These are phyloP conservation scores for Elsinoe batatas DNA, from an alignment of 2,329 filamentous ascomycete species.

Conservation along the genomic window DNA sequence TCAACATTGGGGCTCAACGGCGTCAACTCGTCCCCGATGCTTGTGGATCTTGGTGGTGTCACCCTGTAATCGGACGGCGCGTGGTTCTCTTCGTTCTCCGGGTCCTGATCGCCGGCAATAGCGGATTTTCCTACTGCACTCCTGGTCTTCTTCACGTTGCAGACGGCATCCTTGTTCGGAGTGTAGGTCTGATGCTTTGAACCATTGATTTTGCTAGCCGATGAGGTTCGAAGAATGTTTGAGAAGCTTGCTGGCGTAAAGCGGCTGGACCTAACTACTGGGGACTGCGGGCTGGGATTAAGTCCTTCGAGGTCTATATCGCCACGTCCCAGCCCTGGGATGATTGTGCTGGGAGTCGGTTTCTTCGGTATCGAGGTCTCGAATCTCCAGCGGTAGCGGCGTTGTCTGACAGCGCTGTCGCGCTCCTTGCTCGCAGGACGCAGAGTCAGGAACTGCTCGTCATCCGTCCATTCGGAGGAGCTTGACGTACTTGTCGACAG, in stretches of 20 bases:
- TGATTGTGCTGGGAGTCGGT: background rate
- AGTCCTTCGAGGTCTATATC: no score
- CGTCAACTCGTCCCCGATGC: background rate
- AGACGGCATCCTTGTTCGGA: background rate
- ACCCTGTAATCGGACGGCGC: background rate
- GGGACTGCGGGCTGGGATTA: background rate
- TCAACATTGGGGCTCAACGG: slow-evolving; percentile 15
- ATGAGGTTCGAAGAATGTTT: background rate
- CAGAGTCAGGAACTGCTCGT: background rate
- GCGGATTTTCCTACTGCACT: background rate
- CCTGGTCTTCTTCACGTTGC: background rate
- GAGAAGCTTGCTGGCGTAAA: slow-evolving; percentile 16
- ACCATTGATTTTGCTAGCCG: background rate
- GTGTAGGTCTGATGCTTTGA: background rate
- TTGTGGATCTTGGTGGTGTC: background rate
- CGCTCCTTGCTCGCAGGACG: background rate
- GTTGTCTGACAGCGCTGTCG: background rate
- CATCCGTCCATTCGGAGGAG: slow-evolving; percentile 3
- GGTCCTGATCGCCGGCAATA: background rate
- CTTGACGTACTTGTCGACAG: slow-evolving; percentile 1
- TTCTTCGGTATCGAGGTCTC: background rate
- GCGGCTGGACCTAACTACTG: background rate
- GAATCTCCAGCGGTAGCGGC: background rate
- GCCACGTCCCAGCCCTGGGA: background rate
- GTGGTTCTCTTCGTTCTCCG: background rate